phyloP scores from a whole-genome alignment of 2,329 filamentous ascomycete genomes.

The Diplocarpon mali region DNA sequence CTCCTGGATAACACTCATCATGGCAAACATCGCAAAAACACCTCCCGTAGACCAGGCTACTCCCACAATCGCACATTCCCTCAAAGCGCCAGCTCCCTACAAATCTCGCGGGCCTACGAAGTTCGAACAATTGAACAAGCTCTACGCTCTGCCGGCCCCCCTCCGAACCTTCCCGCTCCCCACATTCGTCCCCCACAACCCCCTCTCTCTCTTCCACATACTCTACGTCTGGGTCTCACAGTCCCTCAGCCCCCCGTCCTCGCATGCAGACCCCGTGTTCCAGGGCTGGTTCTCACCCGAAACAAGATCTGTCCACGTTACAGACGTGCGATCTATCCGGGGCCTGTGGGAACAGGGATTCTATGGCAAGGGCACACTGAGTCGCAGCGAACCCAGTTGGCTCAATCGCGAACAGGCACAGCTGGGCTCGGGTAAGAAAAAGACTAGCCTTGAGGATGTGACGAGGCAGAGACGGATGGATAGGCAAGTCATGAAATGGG shows the following conservation, averaged over 20 bases:
- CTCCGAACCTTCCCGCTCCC: conserved; percentile 76
- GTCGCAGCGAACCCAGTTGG: conserved; percentile 93
- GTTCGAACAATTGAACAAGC: conserved; percentile 47
- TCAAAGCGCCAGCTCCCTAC: conserved; percentile 6
- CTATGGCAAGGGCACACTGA: conserved; percentile 88
- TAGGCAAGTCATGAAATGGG: conserved; percentile 75
- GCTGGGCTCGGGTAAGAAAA: conserved; percentile 49
- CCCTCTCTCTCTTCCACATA: conserved; percentile 74
- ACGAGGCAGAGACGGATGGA: conserved; percentile 71
- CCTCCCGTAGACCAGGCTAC: conserved; percentile 4
- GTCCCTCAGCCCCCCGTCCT: conserved; percentile 50
- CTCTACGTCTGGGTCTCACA: conserved; percentile 68
- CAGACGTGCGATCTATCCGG: conserved; percentile 61
- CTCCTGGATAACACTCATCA: conserved; percentile 16
- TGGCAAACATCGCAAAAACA: conserved; percentile 18
- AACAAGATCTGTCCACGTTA: conserved; percentile 76
- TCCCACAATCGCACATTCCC: neutral
- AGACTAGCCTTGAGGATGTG: conserved; percentile 65
- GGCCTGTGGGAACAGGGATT: conserved; percentile 95
- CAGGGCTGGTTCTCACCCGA: conserved; percentile 69
- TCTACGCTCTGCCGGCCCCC: conserved; percentile 74
- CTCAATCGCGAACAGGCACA: conserved; percentile 69
- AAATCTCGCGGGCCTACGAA: conserved; percentile 19
- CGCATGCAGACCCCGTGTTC: conserved; percentile 54
- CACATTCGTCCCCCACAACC: conserved; percentile 82